These are phyloP conservation scores for Aegilops bicornis DNA, from an alignment of 176 grass and related monocot genomes.

Conservation along the genomic window DNA sequence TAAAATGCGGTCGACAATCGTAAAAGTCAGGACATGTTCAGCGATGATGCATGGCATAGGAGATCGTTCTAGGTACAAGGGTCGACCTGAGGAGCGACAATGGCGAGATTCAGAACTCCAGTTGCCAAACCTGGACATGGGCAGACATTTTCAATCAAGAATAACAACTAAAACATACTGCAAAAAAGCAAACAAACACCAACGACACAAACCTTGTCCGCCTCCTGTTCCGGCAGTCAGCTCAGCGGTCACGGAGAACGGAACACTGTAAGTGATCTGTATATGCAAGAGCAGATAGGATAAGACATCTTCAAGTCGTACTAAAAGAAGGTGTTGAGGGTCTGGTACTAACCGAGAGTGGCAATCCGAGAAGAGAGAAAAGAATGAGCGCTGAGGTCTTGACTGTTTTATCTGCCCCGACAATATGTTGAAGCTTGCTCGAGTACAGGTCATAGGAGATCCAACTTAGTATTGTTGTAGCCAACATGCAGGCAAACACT, in stretches of 20 bases:
- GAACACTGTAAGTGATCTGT: conserved; percentile 94
- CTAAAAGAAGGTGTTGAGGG: no score
- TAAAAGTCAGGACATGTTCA: not conserved
- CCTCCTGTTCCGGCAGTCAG: conserved; percentile 86
- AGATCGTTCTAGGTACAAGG: not conserved
- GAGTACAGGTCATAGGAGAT: conserved; percentile 56
- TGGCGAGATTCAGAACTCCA: conserved; percentile 94
- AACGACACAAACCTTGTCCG: conserved; percentile 76
- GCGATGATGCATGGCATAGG: not conserved
- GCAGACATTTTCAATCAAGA: not conserved
- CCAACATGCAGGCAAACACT: conserved; percentile 92
- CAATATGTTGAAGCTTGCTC: conserved; percentile 61
- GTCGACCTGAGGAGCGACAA: conserved; percentile 85
- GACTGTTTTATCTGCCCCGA: conserved; percentile 74
- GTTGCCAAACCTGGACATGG: conserved; percentile 79
- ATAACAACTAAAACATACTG: not conserved
- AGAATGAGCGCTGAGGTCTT: conserved; percentile 63
- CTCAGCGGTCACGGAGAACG: conserved; percentile 89
- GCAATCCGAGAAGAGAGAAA: conserved; percentile 91
- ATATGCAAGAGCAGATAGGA: not conserved
- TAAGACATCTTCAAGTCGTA: conserved; percentile 8
- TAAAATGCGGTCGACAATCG: not conserved
- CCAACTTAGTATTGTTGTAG: conserved; percentile 74
- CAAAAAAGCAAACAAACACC: not conserved
- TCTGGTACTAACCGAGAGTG: conserved; percentile 69